Conservation (phyloP, 140 eudicot genomes). For the Stevia rebaudiana region DNA sequence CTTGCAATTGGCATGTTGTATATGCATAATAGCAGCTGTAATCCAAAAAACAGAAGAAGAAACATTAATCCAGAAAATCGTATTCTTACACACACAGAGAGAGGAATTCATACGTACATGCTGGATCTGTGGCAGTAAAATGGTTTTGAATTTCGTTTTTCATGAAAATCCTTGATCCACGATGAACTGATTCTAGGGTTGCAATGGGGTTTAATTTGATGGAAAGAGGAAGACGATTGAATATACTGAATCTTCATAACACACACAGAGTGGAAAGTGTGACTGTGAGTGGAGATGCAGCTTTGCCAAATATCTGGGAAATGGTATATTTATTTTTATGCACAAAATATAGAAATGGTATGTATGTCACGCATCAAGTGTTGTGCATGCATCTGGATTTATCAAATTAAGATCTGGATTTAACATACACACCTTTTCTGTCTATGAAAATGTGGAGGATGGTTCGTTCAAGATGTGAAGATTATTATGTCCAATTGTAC, state of each 20-base stretch:
- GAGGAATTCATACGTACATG: conserved; percentile 38
- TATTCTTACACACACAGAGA: background rate
- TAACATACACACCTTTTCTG: background rate
- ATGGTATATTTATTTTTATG: too few species aligned
- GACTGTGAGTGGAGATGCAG: conserved; percentile 16
- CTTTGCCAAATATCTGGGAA: conserved; percentile 33
- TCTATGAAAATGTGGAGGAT: too few species aligned
- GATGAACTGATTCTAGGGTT: conserved; percentile 10
- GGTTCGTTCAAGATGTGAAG: too few species aligned
- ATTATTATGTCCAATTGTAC: too few species aligned
- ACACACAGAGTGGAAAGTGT: conserved; percentile 13
- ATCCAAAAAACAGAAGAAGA: conserved; percentile 15
- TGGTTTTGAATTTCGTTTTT: conserved; percentile 16
- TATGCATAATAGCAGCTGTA: conserved; percentile 21
- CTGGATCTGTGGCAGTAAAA: conserved; percentile 30
- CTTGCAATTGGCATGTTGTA: conserved; percentile 29
- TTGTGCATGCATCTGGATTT: too few species aligned
- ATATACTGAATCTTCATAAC: conserved; percentile 37
- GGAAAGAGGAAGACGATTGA: conserved; percentile 28
- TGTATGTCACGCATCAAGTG: conserved; percentile 7
- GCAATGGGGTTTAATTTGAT: conserved; percentile 21
- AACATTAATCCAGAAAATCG: background rate
- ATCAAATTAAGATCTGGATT: background rate
- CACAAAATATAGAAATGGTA: too few species aligned
- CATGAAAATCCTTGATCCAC: conserved; percentile 18